Evolutionary conservation across 2,329 filamentous ascomycete species (phyloP).

Genomic region (Aspergillus nomiae): DNA sequence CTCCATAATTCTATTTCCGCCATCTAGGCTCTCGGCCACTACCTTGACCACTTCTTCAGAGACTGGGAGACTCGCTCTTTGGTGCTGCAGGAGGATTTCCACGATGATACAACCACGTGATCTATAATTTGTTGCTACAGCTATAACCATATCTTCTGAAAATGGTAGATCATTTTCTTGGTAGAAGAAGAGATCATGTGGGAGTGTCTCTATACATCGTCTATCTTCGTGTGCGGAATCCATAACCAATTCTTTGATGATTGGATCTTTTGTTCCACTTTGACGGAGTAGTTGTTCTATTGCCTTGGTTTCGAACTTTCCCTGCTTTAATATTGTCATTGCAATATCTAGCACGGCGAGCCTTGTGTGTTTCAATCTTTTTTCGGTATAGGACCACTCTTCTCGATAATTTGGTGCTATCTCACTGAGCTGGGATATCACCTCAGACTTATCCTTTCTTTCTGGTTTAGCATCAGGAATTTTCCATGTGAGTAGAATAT

Average conservation of each 20-base stretch:
- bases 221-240: fast-evolving
- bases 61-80: not conserved
- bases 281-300: not conserved
- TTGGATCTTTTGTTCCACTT: not conserved
- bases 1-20: not conserved
- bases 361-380: too few relatives aligned
- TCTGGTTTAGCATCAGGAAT: not conserved
- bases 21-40: not conserved
- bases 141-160: not conserved
- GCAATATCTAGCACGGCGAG: not conserved
- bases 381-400: not conserved
- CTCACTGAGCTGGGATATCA: not conserved
- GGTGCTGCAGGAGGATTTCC: not conserved
- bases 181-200: not conserved
- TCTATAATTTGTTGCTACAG: not conserved
- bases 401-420: not conserved
- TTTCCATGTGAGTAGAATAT: not conserved
- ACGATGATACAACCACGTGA: not conserved
- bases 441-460: not conserved
- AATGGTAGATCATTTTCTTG: not conserved
- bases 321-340: fast-evolving
- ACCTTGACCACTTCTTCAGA: not conserved
- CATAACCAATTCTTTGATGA: not conserved
- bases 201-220: not conserved
- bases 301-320: fast-evolving